These are phyloP conservation scores for Daldinia bambusicola DNA, from an alignment of 495 filamentous ascomycete genomes.

Conservation along the genomic window DNA sequence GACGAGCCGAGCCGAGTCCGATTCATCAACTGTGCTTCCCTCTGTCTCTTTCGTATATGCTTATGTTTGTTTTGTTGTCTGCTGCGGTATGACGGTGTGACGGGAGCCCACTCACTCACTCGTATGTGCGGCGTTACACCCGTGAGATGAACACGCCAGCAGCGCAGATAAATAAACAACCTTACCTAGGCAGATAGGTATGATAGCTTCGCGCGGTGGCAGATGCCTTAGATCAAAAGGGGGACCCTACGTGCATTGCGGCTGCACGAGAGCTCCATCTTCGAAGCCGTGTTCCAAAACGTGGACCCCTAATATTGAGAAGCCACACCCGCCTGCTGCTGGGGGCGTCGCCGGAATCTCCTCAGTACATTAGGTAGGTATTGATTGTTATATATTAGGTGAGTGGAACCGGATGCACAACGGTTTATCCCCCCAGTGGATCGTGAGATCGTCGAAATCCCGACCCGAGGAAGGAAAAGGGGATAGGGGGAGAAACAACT, in stretches of 20 bases:
- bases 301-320: conserved; percentile 18
- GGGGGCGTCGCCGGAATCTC: neutral
- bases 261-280: conserved; percentile 14
- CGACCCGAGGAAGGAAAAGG: neutral
- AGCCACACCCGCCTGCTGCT: neutral
- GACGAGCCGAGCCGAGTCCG: conserved; percentile 5
- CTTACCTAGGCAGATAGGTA: neutral
- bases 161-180: too few relatives aligned
- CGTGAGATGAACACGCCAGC: conserved; percentile 15
- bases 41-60: conserved; percentile 24
- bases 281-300: conserved; percentile 9
- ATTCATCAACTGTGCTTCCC: neutral
- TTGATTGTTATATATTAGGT: too few relatives aligned
- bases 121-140: neutral
- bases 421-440: conserved; percentile 8
- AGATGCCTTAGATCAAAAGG: conserved; percentile 2
- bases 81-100: conserved; percentile 24
- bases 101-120: conserved; percentile 13
- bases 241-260: conserved; percentile 26
- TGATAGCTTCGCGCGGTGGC: conserved; percentile 2
- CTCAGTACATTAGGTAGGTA: too few relatives aligned
- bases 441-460: neutral
- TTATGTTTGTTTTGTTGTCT: conserved; percentile 4
- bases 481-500: neutral
- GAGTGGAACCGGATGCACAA: neutral